Percentiles rank a stretch among this genome's conserved stretches.
Conservation (phyloP, 106 monocot species). For the Phalaenopsis equestris region DNA sequence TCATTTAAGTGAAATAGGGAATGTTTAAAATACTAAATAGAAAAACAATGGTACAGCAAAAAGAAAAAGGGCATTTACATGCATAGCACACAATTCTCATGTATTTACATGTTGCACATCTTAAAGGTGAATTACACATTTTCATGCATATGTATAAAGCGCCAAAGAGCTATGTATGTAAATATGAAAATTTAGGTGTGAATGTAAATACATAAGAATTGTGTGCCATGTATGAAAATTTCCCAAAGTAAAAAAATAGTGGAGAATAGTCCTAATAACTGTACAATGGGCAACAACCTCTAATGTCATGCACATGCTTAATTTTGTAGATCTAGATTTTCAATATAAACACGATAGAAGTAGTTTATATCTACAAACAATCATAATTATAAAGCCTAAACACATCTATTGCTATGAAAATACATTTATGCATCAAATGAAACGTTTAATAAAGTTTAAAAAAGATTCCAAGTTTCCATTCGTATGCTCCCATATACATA, state of each 20-base stretch:
- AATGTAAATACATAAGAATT: too few relatives aligned
- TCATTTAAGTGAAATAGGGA: neutral
- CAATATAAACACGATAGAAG: neutral
- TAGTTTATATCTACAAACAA: too few relatives aligned
- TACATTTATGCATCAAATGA: neutral
- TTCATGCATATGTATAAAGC: too few relatives aligned
- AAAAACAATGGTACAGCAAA: neutral
- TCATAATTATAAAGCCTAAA: neutral
- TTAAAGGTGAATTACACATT: too few relatives aligned
- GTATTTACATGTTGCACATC: neutral
- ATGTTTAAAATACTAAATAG: neutral
- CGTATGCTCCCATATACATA: neutral
- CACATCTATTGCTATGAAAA: neutral
- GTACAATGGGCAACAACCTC: neutral
- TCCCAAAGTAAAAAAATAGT: too few relatives aligned
- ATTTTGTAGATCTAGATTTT: neutral
- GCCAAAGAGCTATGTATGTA: too few relatives aligned
- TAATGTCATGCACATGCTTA: constrained; percentile 1
- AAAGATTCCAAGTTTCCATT: neutral
- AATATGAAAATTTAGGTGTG: too few relatives aligned
- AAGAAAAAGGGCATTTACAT: too few relatives aligned
- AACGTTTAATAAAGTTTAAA: neutral
- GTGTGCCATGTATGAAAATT: too few relatives aligned
- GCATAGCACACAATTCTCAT: neutral
- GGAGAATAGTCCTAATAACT: neutral